These are phyloP conservation scores for Chaetomium olivaceum DNA, from an alignment of 2,329 filamentous ascomycete species.

Conservation along the genomic window DNA sequence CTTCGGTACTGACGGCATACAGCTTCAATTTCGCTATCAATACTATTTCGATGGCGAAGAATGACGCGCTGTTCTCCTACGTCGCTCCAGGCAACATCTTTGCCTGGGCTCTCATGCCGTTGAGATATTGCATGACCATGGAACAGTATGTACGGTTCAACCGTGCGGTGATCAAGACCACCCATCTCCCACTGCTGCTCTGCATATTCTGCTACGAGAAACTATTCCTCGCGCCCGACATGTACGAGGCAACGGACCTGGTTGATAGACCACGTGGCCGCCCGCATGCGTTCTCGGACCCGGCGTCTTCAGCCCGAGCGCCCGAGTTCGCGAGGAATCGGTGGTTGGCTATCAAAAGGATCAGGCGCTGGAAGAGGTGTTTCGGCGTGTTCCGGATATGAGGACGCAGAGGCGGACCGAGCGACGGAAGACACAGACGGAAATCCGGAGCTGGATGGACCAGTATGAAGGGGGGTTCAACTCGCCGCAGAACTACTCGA, in stretches of 20 bases:
- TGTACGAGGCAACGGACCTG: conserved; percentile 82
- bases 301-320: conserved; percentile 71
- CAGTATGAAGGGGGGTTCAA: conserved; percentile 56
- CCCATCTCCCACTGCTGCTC: conserved; percentile 85
- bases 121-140: conserved; percentile 78
- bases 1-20: conserved; percentile 15
- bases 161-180: conserved; percentile 85
- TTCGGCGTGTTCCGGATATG: conserved; percentile 70
- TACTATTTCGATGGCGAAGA: conserved; percentile 97
- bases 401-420: conserved; percentile 63
- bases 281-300: conserved; percentile 56
- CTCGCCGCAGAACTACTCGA: conserved; percentile 51
- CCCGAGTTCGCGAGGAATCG: conserved; percentile 78
- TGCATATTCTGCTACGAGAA: conserved; percentile 86
- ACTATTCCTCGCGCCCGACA: conserved; percentile 69
- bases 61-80: conserved; percentile 94
- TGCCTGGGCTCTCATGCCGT: conserved; percentile 82
- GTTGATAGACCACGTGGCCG: conserved; percentile 67
- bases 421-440: conserved; percentile 72
- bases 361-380: conserved; percentile 86
- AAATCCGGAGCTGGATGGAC: conserved; percentile 91
- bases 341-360: conserved; percentile 89
- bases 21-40: conserved; percentile 92
- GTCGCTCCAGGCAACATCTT: conserved; percentile 88
- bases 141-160: conserved; percentile 82